Conservation (phyloP, 345 rosid species). For the Trapa incisa region DNA sequence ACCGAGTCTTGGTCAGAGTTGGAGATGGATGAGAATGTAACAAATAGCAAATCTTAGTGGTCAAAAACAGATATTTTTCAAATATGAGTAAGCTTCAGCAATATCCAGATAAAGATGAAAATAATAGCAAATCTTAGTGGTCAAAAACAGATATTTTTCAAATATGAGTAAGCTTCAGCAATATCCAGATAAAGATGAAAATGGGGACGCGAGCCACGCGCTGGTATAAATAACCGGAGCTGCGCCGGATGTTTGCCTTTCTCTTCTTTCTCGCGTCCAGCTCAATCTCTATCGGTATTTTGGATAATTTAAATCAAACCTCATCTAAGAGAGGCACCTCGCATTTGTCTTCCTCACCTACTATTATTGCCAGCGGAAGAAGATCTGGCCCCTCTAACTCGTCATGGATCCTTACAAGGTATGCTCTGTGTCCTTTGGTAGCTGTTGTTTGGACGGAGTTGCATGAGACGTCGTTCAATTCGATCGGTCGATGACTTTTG, state of each 20-base stretch:
- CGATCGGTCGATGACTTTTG: neutral
- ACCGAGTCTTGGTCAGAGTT: too few species aligned
- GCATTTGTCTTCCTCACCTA: neutral
- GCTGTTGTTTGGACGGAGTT: neutral
- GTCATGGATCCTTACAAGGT: conserved; percentile 12
- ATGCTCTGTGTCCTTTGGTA: neutral
- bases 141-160: neutral
- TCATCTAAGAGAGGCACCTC: neutral
- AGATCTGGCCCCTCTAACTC: neutral
- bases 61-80: neutral
- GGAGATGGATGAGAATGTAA: too few species aligned
- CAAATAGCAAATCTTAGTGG: too few species aligned
- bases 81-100: neutral
- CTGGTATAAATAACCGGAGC: conserved; percentile 2
- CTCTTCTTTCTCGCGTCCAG: neutral
- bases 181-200: neutral
- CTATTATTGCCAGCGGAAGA: neutral
- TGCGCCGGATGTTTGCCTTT: neutral
- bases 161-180: neutral
- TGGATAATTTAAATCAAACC: neutral
- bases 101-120: neutral
- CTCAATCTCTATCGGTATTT: neutral
- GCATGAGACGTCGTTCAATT: neutral
- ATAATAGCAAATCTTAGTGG: too few species aligned
- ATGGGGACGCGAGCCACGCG: neutral